These are phyloP conservation scores for Vigna nakashimae DNA, from an alignment of 306 rosid genomes.

Conservation along the genomic window DNA sequence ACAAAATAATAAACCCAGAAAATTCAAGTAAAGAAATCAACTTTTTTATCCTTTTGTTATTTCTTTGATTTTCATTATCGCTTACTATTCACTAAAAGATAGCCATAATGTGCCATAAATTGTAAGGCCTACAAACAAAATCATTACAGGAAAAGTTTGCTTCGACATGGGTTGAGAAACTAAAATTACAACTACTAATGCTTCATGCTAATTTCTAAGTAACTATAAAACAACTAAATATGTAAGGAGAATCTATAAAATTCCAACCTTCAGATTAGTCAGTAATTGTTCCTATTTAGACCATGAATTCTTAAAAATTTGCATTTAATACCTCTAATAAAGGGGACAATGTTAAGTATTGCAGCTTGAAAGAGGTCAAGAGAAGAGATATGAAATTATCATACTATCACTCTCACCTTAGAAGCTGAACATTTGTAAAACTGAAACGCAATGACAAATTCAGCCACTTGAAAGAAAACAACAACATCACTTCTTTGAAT, in stretches of 20 bases:
- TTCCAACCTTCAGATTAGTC: constrained; percentile 1
- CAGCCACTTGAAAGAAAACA: constrained; percentile 88
- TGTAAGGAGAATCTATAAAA: constrained; percentile 12
- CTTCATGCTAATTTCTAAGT: constrained; percentile 6
- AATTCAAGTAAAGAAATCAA: background rate
- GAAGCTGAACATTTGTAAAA: constrained; percentile 69
- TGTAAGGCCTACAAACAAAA: constrained; percentile 10
- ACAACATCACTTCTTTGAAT: constrained; percentile 72
- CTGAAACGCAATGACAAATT: constrained; percentile 88
- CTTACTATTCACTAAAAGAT: background rate
- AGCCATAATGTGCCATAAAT: constrained; percentile 1
- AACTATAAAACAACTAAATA: constrained; percentile 9
- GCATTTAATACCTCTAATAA: constrained; percentile 11
- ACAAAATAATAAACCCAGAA: background rate
- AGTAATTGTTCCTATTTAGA: background rate
- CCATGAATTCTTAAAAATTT: background rate
- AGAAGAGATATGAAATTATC: constrained; percentile 25
- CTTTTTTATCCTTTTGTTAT: too few species aligned
- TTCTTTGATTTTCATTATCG: background rate
- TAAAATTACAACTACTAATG: constrained; percentile 20
- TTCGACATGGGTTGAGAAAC: constrained; percentile 29
- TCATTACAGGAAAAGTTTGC: constrained; percentile 2
- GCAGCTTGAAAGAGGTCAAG: constrained; percentile 28
- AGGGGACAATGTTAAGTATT: background rate
- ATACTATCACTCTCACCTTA: constrained; percentile 68